A percentile compares a stretch with the other conserved stretches of the same genome.
These are phyloP conservation scores for Ascochyta rabiei DNA, from an alignment of 2,329 filamentous ascomycete species.

Conservation along the genomic window DNA sequence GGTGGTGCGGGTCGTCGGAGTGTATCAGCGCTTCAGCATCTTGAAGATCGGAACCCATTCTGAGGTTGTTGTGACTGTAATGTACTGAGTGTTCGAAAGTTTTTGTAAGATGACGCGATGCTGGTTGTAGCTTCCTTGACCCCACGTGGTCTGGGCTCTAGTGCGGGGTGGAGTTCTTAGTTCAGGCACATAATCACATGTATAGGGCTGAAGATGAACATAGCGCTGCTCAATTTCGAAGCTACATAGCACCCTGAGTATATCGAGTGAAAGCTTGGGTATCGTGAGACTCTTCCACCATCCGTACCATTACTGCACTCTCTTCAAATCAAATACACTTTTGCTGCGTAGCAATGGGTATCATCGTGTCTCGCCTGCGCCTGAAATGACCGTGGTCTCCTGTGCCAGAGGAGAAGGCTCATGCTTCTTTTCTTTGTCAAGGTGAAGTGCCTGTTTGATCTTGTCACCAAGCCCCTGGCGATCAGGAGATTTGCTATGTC, in stretches of 20 bases:
- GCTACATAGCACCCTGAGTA: not conserved
- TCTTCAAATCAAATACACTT: not conserved
- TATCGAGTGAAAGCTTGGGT: slow-evolving; percentile 4
- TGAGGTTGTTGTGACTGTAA: slow-evolving; percentile 1
- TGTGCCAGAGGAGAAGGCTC: slow-evolving; percentile 37
- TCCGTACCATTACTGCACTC: slow-evolving; percentile 16
- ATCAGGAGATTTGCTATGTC: slow-evolving; percentile 49
- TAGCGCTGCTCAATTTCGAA: not conserved
- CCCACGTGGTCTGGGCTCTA: slow-evolving; percentile 14
- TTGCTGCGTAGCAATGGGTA: slow-evolving; percentile 21
- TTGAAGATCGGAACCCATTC: slow-evolving; percentile 26
- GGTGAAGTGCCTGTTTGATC: slow-evolving; percentile 50
- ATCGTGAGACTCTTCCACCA: slow-evolving; percentile 8
- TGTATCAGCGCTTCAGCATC: slow-evolving; percentile 60
- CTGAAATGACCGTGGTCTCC: slow-evolving; percentile 21
- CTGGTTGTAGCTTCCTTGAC: not conserved
- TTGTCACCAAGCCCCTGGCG: slow-evolving; percentile 51
- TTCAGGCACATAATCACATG: slow-evolving; percentile 12
- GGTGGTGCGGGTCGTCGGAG: slow-evolving; percentile 77
- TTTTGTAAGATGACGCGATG: slow-evolving; percentile 28
- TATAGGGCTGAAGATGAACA: not conserved
- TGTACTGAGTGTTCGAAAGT: slow-evolving; percentile 7
- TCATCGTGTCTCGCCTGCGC: slow-evolving; percentile 20
- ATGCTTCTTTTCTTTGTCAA: slow-evolving; percentile 46
- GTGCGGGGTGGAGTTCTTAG: slow-evolving; percentile 3